A percentile compares a stretch with the other conserved stretches of the same genome.
These are phyloP conservation scores for Myxozyma vanderwaltii DNA, from an alignment of 805 yeast species.

Conservation along the genomic window DNA sequence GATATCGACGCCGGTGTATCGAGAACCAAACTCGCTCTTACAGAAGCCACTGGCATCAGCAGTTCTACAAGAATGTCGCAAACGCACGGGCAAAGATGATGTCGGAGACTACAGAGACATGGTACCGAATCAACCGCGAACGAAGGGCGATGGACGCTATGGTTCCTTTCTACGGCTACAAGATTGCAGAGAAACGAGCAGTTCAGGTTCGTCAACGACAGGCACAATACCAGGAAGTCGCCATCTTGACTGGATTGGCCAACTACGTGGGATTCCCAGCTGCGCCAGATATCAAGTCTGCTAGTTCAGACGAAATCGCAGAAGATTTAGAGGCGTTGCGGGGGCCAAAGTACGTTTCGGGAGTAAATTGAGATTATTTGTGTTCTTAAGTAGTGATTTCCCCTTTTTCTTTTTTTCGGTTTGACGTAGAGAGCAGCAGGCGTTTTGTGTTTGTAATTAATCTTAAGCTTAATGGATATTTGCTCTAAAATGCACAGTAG, in stretches of 20 bases:
- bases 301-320: slow-evolving; percentile 69
- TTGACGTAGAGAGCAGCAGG: neutral
- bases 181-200: slow-evolving; percentile 47
- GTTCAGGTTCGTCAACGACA: slow-evolving; percentile 67
- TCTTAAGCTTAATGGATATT: neutral
- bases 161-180: slow-evolving; percentile 50
- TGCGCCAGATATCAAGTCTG: slow-evolving; percentile 67
- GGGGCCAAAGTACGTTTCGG: neutral
- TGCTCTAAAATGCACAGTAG: neutral
- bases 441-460: neutral
- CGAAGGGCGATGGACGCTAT: slow-evolving; percentile 75
- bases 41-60: slow-evolving; percentile 78
- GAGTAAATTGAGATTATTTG: no score
- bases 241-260: slow-evolving; percentile 66
- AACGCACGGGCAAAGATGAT: slow-evolving; percentile 69
- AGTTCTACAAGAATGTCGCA: slow-evolving; percentile 53
- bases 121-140: slow-evolving; percentile 92
- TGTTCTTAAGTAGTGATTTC: no score
- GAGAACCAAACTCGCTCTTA: slow-evolving; percentile 78
- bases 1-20: slow-evolving; percentile 74
- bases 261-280: slow-evolving; percentile 77
- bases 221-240: slow-evolving; percentile 66
- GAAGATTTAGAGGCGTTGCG: slow-evolving; percentile 76
- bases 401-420: neutral
- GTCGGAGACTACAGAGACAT: slow-evolving; percentile 71